These are phyloP conservation scores for Lepiota venenata DNA, from an alignment of 768 basidiomycete genomes.

Conservation along the genomic window DNA sequence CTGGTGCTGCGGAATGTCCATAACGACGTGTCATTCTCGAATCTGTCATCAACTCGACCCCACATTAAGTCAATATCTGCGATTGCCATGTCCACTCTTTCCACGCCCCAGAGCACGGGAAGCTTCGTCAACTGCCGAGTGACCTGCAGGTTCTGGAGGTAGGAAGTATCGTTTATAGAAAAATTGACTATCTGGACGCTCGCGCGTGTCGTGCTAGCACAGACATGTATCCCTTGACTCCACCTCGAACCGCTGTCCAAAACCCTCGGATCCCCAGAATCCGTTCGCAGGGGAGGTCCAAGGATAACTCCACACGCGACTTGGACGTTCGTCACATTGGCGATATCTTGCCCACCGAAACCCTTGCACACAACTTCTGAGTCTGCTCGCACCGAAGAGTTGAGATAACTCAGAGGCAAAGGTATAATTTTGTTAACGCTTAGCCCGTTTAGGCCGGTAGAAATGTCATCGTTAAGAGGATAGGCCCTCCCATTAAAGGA, in stretches of 20 bases:
- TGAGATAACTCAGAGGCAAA: constrained; percentile 6
- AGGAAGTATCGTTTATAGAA: not conserved
- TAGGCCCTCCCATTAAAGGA: constrained; percentile 14
- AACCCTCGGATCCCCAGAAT: constrained; percentile 17
- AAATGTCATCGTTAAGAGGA: not conserved
- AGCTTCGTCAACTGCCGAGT: not conserved
- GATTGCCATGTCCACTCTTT: not conserved
- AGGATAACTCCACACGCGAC: constrained; percentile 17
- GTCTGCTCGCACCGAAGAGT: not conserved
- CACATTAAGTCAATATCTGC: not conserved
- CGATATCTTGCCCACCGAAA: constrained; percentile 16
- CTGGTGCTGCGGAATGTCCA: not conserved
- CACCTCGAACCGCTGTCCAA: constrained; percentile 15
- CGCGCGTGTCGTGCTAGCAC: constrained; percentile 15
- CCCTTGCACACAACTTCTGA: constrained; percentile 13
- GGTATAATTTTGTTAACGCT: not conserved
- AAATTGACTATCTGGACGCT: not conserved
- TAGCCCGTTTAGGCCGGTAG: too few relatives aligned
- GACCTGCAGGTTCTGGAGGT: not conserved
- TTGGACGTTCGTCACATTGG: constrained; percentile 19
- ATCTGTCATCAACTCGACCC: not conserved
- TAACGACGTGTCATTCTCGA: not conserved
- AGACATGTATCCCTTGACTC: constrained; percentile 16
- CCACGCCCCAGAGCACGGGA: not conserved
- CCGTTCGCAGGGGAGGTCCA: constrained; percentile 17